Evolutionary conservation across 1,284 basidiomycete genomes (phyloP).

Genomic region (Leccinum ambiguum): DNA sequence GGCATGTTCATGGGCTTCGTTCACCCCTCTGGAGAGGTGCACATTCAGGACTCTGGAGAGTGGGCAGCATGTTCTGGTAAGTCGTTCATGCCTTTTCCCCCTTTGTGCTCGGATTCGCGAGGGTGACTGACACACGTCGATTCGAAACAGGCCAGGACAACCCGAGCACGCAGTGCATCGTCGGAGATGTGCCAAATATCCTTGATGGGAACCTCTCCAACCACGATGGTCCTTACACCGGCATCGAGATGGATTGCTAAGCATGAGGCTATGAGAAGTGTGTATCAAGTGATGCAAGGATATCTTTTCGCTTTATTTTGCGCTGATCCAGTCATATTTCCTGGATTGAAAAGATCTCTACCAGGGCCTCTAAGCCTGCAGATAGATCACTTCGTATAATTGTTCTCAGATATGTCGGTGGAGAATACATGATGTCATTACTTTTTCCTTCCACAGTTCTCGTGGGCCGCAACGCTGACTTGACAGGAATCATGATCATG

Average conservation of each 20-base stretch:
- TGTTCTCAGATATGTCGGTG: too few relatives aligned
- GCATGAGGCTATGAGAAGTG: background rate
- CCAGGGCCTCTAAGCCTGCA: too few relatives aligned
- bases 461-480: too few relatives aligned
- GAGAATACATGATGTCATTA: too few relatives aligned
- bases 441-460: too few relatives aligned
- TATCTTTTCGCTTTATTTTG: too few relatives aligned
- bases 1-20: constrained; percentile 51
- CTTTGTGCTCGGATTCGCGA: constrained; percentile 48
- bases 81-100: background rate
- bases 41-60: constrained; percentile 47
- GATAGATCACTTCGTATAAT: too few relatives aligned
- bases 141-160: constrained; percentile 55
- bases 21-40: constrained; percentile 59
- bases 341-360: background rate
- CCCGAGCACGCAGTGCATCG: constrained; percentile 47
- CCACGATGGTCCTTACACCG: constrained; percentile 63
- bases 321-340: background rate
- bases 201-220: constrained; percentile 43
- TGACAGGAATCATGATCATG: too few relatives aligned
- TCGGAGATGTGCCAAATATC: constrained; percentile 56
- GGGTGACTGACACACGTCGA: constrained; percentile 53
- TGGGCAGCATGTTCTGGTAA: constrained; percentile 51
- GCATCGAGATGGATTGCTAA: constrained; percentile 49
- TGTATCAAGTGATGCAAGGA: background rate